A percentile compares a stretch with the other conserved stretches of the same genome.
These are phyloP conservation scores for Microcyclospora pomicola DNA, from an alignment of 2,329 filamentous ascomycete species.

Conservation along the genomic window DNA sequence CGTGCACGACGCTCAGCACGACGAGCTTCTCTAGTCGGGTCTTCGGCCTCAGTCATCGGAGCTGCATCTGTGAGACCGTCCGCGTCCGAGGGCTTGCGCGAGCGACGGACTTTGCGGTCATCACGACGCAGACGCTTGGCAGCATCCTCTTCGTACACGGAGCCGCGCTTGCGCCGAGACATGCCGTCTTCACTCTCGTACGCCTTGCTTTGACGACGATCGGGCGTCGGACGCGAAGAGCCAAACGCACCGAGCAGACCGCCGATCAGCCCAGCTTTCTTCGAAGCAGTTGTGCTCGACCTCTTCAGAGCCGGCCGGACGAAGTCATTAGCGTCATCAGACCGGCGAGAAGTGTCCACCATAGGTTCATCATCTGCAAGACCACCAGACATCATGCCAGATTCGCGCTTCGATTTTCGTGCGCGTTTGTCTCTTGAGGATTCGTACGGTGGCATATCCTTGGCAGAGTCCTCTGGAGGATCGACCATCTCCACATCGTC, in stretches of 20 bases:
- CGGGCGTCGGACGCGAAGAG: slow-evolving; percentile 15
- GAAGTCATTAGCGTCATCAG: slow-evolving; percentile 35
- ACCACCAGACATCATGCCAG: slow-evolving; percentile 26
- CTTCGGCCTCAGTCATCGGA: slow-evolving; percentile 18
- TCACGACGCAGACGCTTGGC: slow-evolving; percentile 24
- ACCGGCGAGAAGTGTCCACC: slow-evolving; percentile 25
- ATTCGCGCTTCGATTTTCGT: slow-evolving; percentile 29
- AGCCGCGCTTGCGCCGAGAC: slow-evolving; percentile 19
- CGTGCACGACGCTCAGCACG: slow-evolving; percentile 23
- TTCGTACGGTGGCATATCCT: slow-evolving; percentile 20
- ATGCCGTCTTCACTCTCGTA: slow-evolving; percentile 23
- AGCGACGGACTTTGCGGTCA: slow-evolving; percentile 20
- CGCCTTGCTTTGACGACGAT: slow-evolving; percentile 17
- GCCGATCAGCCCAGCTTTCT: slow-evolving; percentile 42
- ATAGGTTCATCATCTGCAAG: slow-evolving; percentile 29
- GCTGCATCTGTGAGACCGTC: slow-evolving; percentile 15
- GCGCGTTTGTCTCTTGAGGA: slow-evolving; percentile 21
- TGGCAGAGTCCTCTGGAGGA: slow-evolving; percentile 27
- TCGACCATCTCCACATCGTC: slow-evolving; percentile 42
- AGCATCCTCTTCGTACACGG: slow-evolving; percentile 20
- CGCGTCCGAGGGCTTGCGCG: slow-evolving; percentile 18
- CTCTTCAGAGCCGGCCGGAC: slow-evolving; percentile 41
- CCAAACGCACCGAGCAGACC: slow-evolving; percentile 34
- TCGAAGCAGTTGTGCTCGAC: slow-evolving; percentile 46
- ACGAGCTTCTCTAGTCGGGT: slow-evolving; percentile 18